phyloP scores from a whole-genome alignment of 495 filamentous ascomycete genomes.

The Penicillium dipodomyicola region DNA sequence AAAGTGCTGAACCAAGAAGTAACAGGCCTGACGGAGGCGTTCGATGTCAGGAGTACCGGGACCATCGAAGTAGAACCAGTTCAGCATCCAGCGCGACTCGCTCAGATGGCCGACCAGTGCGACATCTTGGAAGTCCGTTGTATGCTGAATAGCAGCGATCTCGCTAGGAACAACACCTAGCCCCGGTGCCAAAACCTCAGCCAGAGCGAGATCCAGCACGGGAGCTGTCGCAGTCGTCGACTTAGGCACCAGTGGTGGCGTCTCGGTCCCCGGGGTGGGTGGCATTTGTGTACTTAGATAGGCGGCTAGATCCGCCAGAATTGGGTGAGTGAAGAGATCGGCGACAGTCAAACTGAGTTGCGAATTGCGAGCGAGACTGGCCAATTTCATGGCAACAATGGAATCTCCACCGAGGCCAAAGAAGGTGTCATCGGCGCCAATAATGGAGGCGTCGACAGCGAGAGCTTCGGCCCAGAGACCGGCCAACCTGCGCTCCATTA shows the following conservation, averaged over 20 bases:
- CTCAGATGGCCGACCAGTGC: conserved; percentile 15
- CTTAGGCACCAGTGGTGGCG: conserved; percentile 15
- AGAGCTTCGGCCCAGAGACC: conserved; percentile 35
- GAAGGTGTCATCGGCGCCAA: conserved; percentile 27
- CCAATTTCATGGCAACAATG: conserved; percentile 26
- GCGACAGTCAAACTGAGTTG: conserved; percentile 19
- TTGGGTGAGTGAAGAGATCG: conserved; percentile 35
- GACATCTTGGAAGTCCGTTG: conserved; percentile 22
- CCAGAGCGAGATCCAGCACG: conserved; percentile 16
- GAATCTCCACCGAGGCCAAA: conserved; percentile 29
- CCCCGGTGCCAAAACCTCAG: conserved; percentile 15
- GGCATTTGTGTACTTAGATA: conserved; percentile 12
- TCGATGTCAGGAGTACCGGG: conserved; percentile 13
- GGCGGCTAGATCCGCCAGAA: conserved; percentile 23
- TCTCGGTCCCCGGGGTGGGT: not conserved
- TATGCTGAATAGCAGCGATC: conserved; percentile 12
- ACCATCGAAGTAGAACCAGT: conserved; percentile 19
- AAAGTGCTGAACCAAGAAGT: conserved; percentile 41
- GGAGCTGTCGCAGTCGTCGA: conserved; percentile 29
- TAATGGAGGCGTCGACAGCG: conserved; percentile 15
- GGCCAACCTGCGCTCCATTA: conserved; percentile 26
- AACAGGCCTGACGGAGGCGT: conserved; percentile 40
- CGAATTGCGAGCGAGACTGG: conserved; percentile 3
- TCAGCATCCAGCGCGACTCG: conserved; percentile 15
- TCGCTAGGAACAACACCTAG: conserved; percentile 3